Percentiles rank a stretch among this genome's conserved stretches.
Conservation (phyloP, 192 early-diverging fungal species). For the Backusella morwellensis region DNA sequence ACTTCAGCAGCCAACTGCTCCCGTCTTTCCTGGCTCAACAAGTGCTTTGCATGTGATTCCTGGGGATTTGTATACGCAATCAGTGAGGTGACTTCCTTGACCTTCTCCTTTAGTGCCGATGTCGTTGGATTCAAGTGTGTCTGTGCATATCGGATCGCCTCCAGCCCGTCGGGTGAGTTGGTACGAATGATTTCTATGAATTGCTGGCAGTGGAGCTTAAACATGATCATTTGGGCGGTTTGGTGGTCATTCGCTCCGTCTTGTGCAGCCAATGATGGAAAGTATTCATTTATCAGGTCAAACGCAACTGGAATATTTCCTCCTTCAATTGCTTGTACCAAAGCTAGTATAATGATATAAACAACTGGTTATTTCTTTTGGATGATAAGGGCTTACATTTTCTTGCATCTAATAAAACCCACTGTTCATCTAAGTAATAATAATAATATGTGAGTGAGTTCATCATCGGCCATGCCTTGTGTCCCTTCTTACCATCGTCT, state of each 20-base stretch:
- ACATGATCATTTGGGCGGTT: not conserved
- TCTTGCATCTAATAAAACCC: conserved; percentile 14
- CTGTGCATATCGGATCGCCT: conserved; percentile 9
- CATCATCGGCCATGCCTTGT: not conserved
- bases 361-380: too few species aligned
- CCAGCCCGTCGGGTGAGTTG: not conserved
- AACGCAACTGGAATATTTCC: conserved; percentile 3
- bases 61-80: conserved; percentile 15
- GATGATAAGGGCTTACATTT: not conserved
- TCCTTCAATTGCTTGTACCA: not conserved
- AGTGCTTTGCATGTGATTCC: not conserved
- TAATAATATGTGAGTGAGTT: not conserved
- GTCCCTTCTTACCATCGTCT: not conserved
- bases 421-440: not conserved
- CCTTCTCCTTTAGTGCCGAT: not conserved
- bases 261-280: not conserved
- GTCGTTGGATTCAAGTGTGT: not conserved
- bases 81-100: conserved; percentile 4
- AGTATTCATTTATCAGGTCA: conserved; percentile 9
- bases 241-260: not conserved
- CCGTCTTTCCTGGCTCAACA: conserved; percentile 8
- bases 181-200: conserved; percentile 12
- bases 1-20: conserved; percentile 10
- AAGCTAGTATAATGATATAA: not conserved
- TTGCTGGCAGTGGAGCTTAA: conserved; percentile 12